These are phyloP conservation scores for Toxicodendron radicans DNA, from an alignment of 345 rosid species.

Conservation along the genomic window DNA sequence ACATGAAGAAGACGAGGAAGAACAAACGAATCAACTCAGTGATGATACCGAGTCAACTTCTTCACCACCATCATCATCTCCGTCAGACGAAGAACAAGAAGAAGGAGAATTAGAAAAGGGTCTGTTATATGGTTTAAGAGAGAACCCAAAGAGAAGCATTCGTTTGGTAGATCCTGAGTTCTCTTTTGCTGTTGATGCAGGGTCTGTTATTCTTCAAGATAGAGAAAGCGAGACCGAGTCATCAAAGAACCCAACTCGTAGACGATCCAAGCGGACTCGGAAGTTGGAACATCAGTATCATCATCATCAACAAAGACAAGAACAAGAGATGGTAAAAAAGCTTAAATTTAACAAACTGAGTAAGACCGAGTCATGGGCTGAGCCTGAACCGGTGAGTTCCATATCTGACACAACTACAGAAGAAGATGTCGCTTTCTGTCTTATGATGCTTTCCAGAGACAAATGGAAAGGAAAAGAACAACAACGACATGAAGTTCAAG, in stretches of 20 bases:
- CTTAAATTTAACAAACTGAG: slow-evolving; percentile 19
- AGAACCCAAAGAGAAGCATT: slow-evolving; percentile 52
- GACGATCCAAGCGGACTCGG: slow-evolving; percentile 65
- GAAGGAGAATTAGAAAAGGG: slow-evolving; percentile 36
- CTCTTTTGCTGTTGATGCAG: slow-evolving; percentile 40
- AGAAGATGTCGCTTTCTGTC: slow-evolving; percentile 90
- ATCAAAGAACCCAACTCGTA: slow-evolving; percentile 57
- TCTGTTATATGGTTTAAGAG: slow-evolving; percentile 46
- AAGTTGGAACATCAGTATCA: slow-evolving; percentile 17
- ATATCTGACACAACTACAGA: slow-evolving; percentile 76
- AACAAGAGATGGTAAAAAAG: slow-evolving; percentile 28
- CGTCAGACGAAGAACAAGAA: slow-evolving; percentile 35
- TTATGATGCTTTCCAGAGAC: slow-evolving; percentile 89
- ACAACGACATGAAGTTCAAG: slow-evolving; percentile 3
- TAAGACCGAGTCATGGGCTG: slow-evolving; percentile 34
- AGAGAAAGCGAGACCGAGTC: slow-evolving; percentile 86
- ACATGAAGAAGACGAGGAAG: slow-evolving; percentile 18
- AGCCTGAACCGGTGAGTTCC: slow-evolving; percentile 70
- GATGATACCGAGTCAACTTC: slow-evolving; percentile 44
- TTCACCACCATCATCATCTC: slow-evolving; percentile 33
- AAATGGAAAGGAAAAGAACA: slow-evolving; percentile 54
- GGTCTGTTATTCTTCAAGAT: slow-evolving; percentile 59
- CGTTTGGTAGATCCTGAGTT: slow-evolving; percentile 68
- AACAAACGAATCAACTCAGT: slow-evolving; percentile 38
- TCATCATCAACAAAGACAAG: slow-evolving; percentile 28